Conservation (phyloP, 768 basidiomycete genomes). For the Hebeloma cylindrosporum region DNA sequence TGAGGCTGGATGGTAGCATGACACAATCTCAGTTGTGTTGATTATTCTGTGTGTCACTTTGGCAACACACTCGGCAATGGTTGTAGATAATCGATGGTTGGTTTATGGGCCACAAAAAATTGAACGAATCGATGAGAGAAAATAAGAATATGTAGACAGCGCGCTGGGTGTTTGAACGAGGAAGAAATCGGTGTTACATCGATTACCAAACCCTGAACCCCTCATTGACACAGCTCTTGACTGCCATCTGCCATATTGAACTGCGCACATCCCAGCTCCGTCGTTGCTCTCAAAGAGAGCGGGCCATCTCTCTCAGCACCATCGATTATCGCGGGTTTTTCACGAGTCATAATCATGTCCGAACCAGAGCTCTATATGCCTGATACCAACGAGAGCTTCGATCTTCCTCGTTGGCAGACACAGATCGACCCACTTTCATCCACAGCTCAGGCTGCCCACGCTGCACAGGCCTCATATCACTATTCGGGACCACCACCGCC, state of each 20-base stretch:
- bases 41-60: constrained; percentile 20
- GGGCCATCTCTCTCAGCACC: constrained; percentile 8
- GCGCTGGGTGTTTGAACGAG: constrained; percentile 6
- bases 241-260: constrained; percentile 23
- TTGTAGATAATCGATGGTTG: constrained; percentile 17
- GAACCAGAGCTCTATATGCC: constrained; percentile 78
- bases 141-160: constrained; percentile 1
- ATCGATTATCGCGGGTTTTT: constrained; percentile 17
- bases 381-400: constrained; percentile 80
- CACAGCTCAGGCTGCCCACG: constrained; percentile 49
- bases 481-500: constrained; percentile 59
- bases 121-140: constrained; percentile 8
- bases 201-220: constrained; percentile 31
- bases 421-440: constrained; percentile 55
- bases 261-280: constrained; percentile 9
- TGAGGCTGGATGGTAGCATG: constrained; percentile 1
- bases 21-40: neutral
- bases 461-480: constrained; percentile 51
- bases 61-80: constrained; percentile 10
- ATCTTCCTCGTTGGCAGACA: constrained; percentile 74
- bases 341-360: constrained; percentile 51
- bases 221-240: constrained; percentile 26
- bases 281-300: constrained; percentile 10
- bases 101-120: neutral
- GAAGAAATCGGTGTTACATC: constrained; percentile 19